phyloP scores from a whole-genome alignment of 805 yeast genomes.

The Metschnikowia shivogae region DNA sequence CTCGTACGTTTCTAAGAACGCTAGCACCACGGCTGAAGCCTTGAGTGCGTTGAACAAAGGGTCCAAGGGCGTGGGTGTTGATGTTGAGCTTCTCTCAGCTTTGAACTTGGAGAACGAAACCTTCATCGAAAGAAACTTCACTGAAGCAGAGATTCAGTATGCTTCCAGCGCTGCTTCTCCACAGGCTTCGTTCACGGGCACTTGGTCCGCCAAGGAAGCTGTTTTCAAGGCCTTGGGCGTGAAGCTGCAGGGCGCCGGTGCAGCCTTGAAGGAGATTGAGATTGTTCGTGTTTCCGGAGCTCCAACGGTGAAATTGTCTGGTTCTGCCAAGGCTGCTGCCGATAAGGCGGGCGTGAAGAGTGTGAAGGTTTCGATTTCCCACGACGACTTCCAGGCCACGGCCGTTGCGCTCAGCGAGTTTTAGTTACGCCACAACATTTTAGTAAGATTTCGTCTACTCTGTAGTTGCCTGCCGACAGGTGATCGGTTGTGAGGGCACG shows the following conservation, averaged over 20 bases:
- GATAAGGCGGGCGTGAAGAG: slow-evolving; percentile 58
- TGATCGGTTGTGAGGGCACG: not conserved
- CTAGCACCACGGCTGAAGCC: slow-evolving; percentile 61
- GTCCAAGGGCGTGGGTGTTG: slow-evolving; percentile 86
- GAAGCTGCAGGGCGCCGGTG: slow-evolving; percentile 90
- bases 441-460: not conserved
- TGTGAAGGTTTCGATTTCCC: slow-evolving; percentile 88
- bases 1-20: slow-evolving; percentile 42
- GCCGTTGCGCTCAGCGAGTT: slow-evolving; percentile 86
- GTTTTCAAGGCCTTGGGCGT: slow-evolving; percentile 94
- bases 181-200: slow-evolving; percentile 90
- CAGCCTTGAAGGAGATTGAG: slow-evolving; percentile 87
- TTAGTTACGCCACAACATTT: slow-evolving; percentile 13
- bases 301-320: slow-evolving; percentile 74
- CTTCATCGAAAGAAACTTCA: slow-evolving; percentile 89
- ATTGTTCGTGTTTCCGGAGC: slow-evolving; percentile 72
- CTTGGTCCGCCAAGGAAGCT: slow-evolving; percentile 99
- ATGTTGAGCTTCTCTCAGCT: slow-evolving; percentile 82
- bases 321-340: slow-evolving; percentile 76
- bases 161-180: slow-evolving; percentile 71
- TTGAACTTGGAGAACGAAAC: slow-evolving; percentile 86
- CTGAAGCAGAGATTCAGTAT: slow-evolving; percentile 72
- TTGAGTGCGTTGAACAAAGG: slow-evolving; percentile 54
- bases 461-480: not conserved
- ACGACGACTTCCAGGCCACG: slow-evolving; percentile 94